Conservation (phyloP, 176 grass and related monocot species). For the Eremochloa ophiuroides region DNA sequence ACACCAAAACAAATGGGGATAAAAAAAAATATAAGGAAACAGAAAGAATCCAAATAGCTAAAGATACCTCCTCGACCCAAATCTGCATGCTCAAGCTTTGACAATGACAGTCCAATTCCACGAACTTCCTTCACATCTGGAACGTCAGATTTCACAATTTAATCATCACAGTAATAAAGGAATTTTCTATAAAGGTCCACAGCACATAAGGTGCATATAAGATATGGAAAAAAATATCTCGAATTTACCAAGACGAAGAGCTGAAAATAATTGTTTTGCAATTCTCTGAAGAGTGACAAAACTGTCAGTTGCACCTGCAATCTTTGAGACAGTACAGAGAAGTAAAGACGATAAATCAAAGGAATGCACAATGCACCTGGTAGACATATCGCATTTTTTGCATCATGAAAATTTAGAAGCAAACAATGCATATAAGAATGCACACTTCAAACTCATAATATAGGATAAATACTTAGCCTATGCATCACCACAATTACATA, state of each 20-base stretch:
- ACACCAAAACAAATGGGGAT: not conserved
- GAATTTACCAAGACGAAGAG: slow-evolving; percentile 67
- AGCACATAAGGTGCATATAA: not conserved
- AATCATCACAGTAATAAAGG: slow-evolving; percentile 14
- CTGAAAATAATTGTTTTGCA: slow-evolving; percentile 70
- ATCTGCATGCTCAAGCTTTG: slow-evolving; percentile 67
- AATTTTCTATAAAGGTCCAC: not conserved
- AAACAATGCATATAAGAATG: slow-evolving; percentile 6
- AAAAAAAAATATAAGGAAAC: slow-evolving; percentile 7
- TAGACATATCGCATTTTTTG: not conserved
- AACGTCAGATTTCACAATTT: slow-evolving; percentile 13
- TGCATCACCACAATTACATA: not conserved
- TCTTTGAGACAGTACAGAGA: slow-evolving; percentile 40
- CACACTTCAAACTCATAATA: not conserved
- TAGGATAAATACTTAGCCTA: slow-evolving; percentile 2
- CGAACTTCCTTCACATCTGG: slow-evolving; percentile 95
- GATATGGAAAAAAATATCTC: slow-evolving; percentile 3
- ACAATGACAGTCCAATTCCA: slow-evolving; percentile 79
- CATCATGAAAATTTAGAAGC: slow-evolving; percentile 27
- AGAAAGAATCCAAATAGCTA: not conserved
- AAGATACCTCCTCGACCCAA: slow-evolving; percentile 51
- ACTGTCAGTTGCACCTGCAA: slow-evolving; percentile 79
- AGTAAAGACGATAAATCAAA: slow-evolving; percentile 20
- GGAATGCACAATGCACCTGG: not conserved
- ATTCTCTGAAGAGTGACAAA: slow-evolving; percentile 64